These are phyloP conservation scores for Lichenothelia convexa DNA, from an alignment of 495 filamentous ascomycete genomes.

Conservation along the genomic window DNA sequence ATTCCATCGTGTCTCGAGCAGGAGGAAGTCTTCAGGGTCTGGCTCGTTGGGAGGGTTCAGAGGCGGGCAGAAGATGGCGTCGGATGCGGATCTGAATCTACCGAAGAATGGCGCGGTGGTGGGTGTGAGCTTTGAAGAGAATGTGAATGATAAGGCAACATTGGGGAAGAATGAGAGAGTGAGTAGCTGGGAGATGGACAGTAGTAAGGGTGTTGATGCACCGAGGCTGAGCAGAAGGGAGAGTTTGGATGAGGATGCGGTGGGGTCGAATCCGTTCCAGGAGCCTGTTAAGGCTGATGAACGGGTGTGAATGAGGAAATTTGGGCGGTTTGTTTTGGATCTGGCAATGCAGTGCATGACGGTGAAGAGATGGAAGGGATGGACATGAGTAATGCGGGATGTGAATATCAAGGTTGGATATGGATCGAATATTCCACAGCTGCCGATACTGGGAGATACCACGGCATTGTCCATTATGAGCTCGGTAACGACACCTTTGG, in stretches of 20 bases:
- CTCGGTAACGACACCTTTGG: no score
- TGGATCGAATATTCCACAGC: no score
- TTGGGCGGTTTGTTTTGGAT: neutral
- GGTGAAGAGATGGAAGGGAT: no score
- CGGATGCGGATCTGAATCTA: constrained; percentile 17
- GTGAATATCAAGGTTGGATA: no score
- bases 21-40: constrained; percentile 2
- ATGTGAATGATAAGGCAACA: no score
- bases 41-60: constrained; percentile 17
- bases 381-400: no score
- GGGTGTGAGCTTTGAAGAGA: constrained; percentile 6
- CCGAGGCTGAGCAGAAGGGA: constrained; percentile 8
- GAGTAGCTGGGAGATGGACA: constrained; percentile 24
- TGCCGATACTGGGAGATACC: no score
- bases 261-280: constrained; percentile 10
- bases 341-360: no score
- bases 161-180: constrained; percentile 14
- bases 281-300: constrained; percentile 16
- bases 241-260: constrained; percentile 17
- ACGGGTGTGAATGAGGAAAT: constrained; percentile 10
- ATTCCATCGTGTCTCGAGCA: constrained; percentile 20
- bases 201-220: constrained; percentile 5
- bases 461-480: no score
- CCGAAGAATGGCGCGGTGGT: constrained; percentile 8
- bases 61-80: constrained; percentile 18